Evolutionary conservation across 495 filamentous ascomycete genomes (phyloP), one percentile per base, ranked within the genome.

Genomic region (Gamarada debralockiae): DNA sequence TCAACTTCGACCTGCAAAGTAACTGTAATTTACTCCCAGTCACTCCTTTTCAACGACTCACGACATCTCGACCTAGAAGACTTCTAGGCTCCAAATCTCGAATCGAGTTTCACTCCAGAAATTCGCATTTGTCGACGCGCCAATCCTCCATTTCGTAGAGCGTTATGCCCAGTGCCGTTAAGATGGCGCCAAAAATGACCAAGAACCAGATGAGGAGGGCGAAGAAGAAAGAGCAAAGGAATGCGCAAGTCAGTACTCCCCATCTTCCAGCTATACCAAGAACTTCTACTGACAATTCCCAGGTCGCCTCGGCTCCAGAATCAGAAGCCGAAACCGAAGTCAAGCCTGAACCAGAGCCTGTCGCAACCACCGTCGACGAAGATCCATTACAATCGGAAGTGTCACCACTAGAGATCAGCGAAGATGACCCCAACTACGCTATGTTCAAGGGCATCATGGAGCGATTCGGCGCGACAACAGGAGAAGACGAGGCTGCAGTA

Each of bases 131-230:
- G 3, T 15, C n/a, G 14, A n/a, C 37, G n/a, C 37, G 18, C 14
- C n/a, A 39, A 34, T 34, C 6, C 18, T 39, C 5, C 6, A 6
- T 15, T 15, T 18, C 27, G 1, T 8, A 10, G 48, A 48, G 34
- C 44, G 23, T 37, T 29, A 48, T 44, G 52, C 52, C 57, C 27
- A 46, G 45, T 39, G 51, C 55, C 48, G 41, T 59, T 70, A 75
- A 67, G 59, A 80, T 78, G 78, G 77, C 75, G 49, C 63, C 71
- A 58, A 91, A 91, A 69, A 75, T 81, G 67, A 88, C 79, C 65
- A 95, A 92, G 71, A 93, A 95, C 62, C 86, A 91, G 68, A 79
- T 89, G 64, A 78, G 87, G 65, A 80, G 86, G 64, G 90, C 90
- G 25, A 90, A 90, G 77, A 95, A 89, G 75, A 96, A 95, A 80